A percentile compares a stretch with the other conserved stretches of the same genome.
These are phyloP conservation scores for Paxillus ammoniavirescens DNA, from an alignment of 768 basidiomycete genomes.

Conservation along the genomic window DNA sequence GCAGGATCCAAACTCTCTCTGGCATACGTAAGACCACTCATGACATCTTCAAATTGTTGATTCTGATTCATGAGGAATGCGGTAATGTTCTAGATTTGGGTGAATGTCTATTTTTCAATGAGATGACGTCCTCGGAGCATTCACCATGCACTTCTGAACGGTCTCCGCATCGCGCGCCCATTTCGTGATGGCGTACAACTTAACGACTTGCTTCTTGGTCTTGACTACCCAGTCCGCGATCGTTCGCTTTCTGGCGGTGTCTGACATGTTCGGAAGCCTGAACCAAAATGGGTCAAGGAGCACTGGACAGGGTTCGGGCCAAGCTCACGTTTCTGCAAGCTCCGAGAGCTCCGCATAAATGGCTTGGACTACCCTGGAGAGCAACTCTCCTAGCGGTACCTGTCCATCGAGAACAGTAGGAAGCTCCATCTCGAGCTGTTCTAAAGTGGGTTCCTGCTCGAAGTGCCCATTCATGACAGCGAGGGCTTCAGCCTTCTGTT, in stretches of 20 bases:
- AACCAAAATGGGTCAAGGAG: constrained; percentile 6
- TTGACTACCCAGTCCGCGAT: constrained; percentile 90
- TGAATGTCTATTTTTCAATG: background rate
- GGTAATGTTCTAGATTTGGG: constrained; percentile 66
- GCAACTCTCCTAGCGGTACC: constrained; percentile 66
- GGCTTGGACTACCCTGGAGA: constrained; percentile 74
- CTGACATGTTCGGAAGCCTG: constrained; percentile 82
- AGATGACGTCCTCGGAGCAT: background rate
- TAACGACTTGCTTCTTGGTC: constrained; percentile 86
- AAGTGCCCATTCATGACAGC: constrained; percentile 1
- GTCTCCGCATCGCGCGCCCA: constrained; percentile 85
- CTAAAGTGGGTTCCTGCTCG: constrained; percentile 40
- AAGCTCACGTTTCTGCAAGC: constrained; percentile 78
- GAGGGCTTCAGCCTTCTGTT: constrained; percentile 27
- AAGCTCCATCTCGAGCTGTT: constrained; percentile 71
- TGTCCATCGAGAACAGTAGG: constrained; percentile 74
- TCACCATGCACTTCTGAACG: constrained; percentile 85
- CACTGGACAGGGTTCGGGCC: background rate
- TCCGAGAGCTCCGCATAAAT: constrained; percentile 84
- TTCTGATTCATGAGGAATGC: constrained; percentile 86
- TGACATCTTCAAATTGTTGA: constrained; percentile 73
- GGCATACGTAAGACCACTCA: constrained; percentile 59
- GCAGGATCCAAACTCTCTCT: constrained; percentile 74
- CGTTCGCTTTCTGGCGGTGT: constrained; percentile 72
- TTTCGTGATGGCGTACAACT: constrained; percentile 81